These are phyloP conservation scores for Akanthomyces uredinophilus DNA, from an alignment of 2,329 filamentous ascomycete species.

Conservation along the genomic window DNA sequence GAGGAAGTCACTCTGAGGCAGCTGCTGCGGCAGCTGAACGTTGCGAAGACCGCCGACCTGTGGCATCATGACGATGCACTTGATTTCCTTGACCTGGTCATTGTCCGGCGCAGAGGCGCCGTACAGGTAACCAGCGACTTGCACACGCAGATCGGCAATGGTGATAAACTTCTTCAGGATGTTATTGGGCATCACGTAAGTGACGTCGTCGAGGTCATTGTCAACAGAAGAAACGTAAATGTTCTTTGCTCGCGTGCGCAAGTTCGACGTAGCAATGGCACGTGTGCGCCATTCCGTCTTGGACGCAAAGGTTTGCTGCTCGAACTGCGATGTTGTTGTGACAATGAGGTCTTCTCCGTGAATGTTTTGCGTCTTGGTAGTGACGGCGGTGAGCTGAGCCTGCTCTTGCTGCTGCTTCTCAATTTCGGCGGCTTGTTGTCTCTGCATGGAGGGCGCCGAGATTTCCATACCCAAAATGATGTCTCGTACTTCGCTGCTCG, in stretches of 20 bases:
- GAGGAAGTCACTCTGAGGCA: conserved; percentile 90
- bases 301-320: conserved; percentile 94
- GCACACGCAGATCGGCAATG: conserved; percentile 90
- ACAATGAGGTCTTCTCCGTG: conserved; percentile 97
- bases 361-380: conserved; percentile 96
- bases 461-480: conserved; percentile 99
- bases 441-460: conserved; percentile 93
- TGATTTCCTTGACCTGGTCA: conserved; percentile 93
- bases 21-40: conserved; percentile 80
- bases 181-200: conserved; percentile 99
- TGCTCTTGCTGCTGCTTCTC: conserved; percentile 99
- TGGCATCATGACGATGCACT: conserved; percentile 94
- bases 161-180: conserved; percentile 97
- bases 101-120: conserved; percentile 90
- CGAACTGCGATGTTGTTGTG: conserved; percentile 95
- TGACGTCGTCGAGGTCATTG: conserved; percentile 83
- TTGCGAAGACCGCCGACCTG: conserved; percentile 92
- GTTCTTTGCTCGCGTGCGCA: conserved; percentile 91
- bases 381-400: conserved; percentile 91
- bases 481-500: conserved; percentile 92
- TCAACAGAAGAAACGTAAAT: conserved; percentile 98
- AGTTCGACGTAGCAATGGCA: conserved; percentile 92
- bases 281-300: conserved; percentile 98
- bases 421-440: conserved; percentile 96
- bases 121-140: conserved; percentile 94